Evolutionary conservation across 306 rosid species (phyloP), one percentile per base, ranked within the genome.

Genomic region (Pyrus betulifolia): DNA sequence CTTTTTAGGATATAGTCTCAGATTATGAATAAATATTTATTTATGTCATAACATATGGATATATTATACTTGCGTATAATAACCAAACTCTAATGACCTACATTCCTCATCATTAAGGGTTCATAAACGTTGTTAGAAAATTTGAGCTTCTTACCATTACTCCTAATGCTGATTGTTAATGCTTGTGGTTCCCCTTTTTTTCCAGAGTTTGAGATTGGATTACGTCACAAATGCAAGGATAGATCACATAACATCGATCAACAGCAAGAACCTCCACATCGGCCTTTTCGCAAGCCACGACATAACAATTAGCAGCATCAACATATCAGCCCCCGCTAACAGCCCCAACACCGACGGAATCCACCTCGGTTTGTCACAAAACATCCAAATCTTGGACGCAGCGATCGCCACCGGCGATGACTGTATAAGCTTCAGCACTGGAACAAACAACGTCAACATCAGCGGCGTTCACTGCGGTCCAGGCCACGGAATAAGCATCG

Each of bases 401-500:
- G 3, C 27, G 6, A 72, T 82, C 60, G 42, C 58, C 60, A 54
- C 78, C 3, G 79, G 76, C 11, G 88, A 85, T 17, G 88, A 85
- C 40, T 85, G 86, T 49, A n/a, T 79, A 13, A 63, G 84, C 4
- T 18, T 85, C 21, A 67, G 83, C 25, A 74, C 80, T 0, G 88
- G 84, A 1, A 18, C 63, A 2, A 25, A 12, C 2, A 9, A 19
- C 44, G 28, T 85, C 1, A 21, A 57, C 11, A 54, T 85, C 22
- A 35, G 64, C 4, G 28, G 52, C 0, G 52, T 79, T 8, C 40
- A 10, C 3, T 82, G 88, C 1, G 86, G 88, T 8, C 86, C 80
- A 0, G 88, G 88, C 66, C 89, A 82, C 35, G 89, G 86, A 65
- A 82, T 82, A 27, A 85, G 86, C 42, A 19, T 85, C 2, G 89